Evolutionary conservation across 192 early-diverging fungal genomes (phyloP), one percentile per base, ranked within the genome.

Genomic region (Coemansia sp.): DNA sequence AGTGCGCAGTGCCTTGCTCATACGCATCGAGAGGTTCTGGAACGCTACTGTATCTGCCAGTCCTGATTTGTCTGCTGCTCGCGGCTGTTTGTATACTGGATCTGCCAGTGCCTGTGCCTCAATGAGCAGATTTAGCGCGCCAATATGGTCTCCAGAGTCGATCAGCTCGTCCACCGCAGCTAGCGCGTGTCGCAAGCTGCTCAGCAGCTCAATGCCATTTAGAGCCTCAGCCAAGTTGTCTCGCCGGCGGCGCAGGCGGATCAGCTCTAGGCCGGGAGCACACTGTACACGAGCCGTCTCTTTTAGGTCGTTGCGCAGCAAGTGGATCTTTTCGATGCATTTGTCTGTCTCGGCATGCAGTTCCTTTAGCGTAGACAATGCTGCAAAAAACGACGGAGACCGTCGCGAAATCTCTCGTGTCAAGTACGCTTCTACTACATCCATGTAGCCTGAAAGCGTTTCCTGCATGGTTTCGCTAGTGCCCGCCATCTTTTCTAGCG

Each of bases 361-460:
- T 11, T 88, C 88, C 69, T 98, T 90, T 34, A 99, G 79, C 53
- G 93, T 97, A 6, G 88, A 87, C 9, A 99, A 74, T 0, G 97
- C 96, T 26, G 89, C 86, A 66, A 99, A 99, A 61, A 99, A 99
- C 0, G 96, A 93, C 8, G 87, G 84, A n/a, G 93, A 94, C 18
- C 96, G 77, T 17, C 86, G 83, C 30, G 93, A 93, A 39, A 99
- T 99, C 64, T 99, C 97, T 41, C 87, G 88, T 16, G 94, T 87
- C 21, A 99, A 69, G 54, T 98, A 93, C 2, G 91, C 86, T 63
- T 99, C 96, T 3, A 98, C 91, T 0, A 88, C 89, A 63, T 99
- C 97, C 54, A 93, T 79, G 56, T 93, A 93, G 51, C 87, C 83
- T 0, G 92, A 89, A 28, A 99, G 78, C 21, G 91, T 88, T 37